Conservation (phyloP, 2,329 filamentous ascomycete species). For the Pseudopithomyces maydicus region DNA sequence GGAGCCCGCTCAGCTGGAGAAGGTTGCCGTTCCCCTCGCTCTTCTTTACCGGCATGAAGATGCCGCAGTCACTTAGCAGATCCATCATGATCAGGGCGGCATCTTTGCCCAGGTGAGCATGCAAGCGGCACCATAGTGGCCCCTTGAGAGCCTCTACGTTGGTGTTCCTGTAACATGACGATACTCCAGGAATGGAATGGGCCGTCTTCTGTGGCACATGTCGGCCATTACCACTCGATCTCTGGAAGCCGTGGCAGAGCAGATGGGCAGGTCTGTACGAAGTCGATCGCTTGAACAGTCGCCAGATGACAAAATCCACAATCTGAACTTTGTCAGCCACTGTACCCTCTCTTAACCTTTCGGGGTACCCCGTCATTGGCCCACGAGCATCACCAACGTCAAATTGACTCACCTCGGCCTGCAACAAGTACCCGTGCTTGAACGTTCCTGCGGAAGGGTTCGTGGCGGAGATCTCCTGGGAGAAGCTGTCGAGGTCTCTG, state of each 20-base stretch:
- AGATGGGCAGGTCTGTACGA: conserved; percentile 69
- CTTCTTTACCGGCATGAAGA: conserved; percentile 69
- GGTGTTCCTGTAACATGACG: conserved; percentile 68
- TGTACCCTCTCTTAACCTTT: conserved; percentile 2
- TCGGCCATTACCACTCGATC: conserved; percentile 40
- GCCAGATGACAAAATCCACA: conserved; percentile 67
- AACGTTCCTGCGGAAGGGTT: conserved; percentile 34
- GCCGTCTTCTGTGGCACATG: conserved; percentile 39
- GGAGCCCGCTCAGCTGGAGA: conserved; percentile 77
- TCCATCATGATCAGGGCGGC: conserved; percentile 80
- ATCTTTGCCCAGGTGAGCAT: conserved; percentile 73
- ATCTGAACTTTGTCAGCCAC: conserved; percentile 43
- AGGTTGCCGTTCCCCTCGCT: conserved; percentile 72
- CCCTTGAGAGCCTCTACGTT: conserved; percentile 72
- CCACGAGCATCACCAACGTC: background rate
- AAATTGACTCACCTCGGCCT: conserved; percentile 49
- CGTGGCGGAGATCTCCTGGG: conserved; percentile 48
- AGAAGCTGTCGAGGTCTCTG: conserved; percentile 51
- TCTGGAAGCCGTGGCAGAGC: conserved; percentile 82
- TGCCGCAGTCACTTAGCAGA: conserved; percentile 74
- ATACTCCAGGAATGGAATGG: conserved; percentile 68
- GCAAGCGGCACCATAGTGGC: conserved; percentile 74
- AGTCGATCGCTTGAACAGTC: conserved; percentile 68
- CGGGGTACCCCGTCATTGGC: background rate
- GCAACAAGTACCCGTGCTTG: conserved; percentile 41